A percentile compares a stretch with the other conserved stretches of the same genome.
These are phyloP conservation scores for Leucocoprinus birnbaumii DNA, from an alignment of 768 basidiomycete genomes.

Conservation along the genomic window DNA sequence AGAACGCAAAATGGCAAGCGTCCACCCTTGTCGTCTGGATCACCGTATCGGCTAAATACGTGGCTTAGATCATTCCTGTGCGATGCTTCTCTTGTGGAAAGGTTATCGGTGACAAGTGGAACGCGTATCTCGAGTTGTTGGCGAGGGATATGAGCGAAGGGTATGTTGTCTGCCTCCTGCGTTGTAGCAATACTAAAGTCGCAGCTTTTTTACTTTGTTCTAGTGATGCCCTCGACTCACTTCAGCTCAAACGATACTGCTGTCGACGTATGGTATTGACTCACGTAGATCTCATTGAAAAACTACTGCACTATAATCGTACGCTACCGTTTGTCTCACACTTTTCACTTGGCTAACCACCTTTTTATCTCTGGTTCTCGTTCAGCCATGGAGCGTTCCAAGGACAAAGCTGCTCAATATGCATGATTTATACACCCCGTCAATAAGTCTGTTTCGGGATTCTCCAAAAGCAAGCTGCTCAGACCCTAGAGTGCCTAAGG, in stretches of 20 bases:
- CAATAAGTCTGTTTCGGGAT: too few relatives aligned
- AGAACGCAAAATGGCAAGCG: not conserved
- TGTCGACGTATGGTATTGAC: slow-evolving; percentile 97
- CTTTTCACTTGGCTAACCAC: not conserved
- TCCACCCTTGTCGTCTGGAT: not conserved
- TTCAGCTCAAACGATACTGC: slow-evolving; percentile 92
- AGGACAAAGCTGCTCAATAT: slow-evolving; percentile 30
- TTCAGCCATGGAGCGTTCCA: slow-evolving; percentile 48
- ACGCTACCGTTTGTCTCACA: slow-evolving; percentile 24
- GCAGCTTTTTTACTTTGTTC: not conserved
- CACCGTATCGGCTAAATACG: not conserved
- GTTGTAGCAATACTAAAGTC: not conserved
- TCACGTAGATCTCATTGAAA: slow-evolving; percentile 97
- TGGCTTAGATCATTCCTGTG: slow-evolving; percentile 85
- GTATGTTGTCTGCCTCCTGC: slow-evolving; percentile 46
- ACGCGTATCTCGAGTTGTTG: slow-evolving; percentile 77
- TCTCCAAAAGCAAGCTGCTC: too few relatives aligned
- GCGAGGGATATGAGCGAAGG: slow-evolving; percentile 85
- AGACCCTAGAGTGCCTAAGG: too few relatives aligned
- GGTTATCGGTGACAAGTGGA: slow-evolving; percentile 97
- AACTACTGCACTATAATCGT: slow-evolving; percentile 96
- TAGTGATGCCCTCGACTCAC: slow-evolving; percentile 87
- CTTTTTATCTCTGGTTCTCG: not conserved
- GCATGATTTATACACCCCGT: too few relatives aligned
- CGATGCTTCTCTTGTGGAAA: slow-evolving; percentile 97